Conservation (phyloP, 2,329 filamentous ascomycete genomes). For the Diatrype stigma region DNA sequence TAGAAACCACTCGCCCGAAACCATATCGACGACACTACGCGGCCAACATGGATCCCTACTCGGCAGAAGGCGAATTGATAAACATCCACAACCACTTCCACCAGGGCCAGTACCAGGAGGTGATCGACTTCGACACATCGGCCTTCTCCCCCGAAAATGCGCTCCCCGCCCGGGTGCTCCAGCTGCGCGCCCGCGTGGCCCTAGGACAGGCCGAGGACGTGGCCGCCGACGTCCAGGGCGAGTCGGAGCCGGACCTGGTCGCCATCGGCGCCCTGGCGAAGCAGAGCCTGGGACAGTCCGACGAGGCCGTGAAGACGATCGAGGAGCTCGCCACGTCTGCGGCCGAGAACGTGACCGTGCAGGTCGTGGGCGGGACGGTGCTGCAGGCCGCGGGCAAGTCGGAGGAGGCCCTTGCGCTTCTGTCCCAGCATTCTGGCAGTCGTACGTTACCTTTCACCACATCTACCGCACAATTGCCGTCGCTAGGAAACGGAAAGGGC, state of each 20-base stretch:
- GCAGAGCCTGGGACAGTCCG: constrained; percentile 54
- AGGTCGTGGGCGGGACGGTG: constrained; percentile 77
- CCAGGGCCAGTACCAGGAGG: constrained; percentile 80
- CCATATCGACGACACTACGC: constrained; percentile 8
- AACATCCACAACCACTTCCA: constrained; percentile 69
- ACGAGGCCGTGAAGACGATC: constrained; percentile 58
- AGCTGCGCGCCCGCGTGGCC: constrained; percentile 78
- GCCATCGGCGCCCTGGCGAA: constrained; percentile 76
- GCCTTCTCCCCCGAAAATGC: constrained; percentile 75
- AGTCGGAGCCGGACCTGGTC: constrained; percentile 64
- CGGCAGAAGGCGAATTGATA: constrained; percentile 66
- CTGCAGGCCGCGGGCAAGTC: constrained; percentile 74
- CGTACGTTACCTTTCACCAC: constrained; percentile 54
- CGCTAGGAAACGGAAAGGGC: not conserved
- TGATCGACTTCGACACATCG: constrained; percentile 79
- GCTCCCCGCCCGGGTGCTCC: constrained; percentile 70
- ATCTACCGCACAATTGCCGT: not conserved
- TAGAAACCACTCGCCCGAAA: constrained; percentile 5
- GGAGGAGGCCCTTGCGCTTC: constrained; percentile 78
- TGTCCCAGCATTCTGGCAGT: constrained; percentile 81
- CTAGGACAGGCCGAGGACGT: constrained; percentile 74
- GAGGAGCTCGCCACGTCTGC: constrained; percentile 65
- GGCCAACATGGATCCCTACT: constrained; percentile 63
- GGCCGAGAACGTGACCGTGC: constrained; percentile 73
- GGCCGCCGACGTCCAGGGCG: constrained; percentile 61